Percentiles rank a stretch among this genome's conserved stretches.
These are phyloP conservation scores for Nakazawaea wyomingensis DNA, from an alignment of 805 yeast species.

Conservation along the genomic window DNA sequence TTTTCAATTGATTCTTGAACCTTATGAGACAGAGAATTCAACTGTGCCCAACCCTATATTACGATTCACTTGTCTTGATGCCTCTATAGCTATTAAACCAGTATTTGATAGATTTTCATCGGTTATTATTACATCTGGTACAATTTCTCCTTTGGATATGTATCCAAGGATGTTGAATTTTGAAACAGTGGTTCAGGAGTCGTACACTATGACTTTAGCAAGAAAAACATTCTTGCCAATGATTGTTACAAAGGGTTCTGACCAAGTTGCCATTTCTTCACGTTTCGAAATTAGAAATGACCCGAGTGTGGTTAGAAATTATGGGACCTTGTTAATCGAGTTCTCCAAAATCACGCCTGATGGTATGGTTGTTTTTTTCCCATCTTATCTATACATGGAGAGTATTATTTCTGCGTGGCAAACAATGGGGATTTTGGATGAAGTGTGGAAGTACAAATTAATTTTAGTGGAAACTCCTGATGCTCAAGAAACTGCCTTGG, in stretches of 20 bases:
- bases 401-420: constrained; percentile 99
- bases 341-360: constrained; percentile 95
- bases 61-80: constrained; percentile 92
- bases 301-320: constrained; percentile 95
- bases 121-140: constrained; percentile 94
- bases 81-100: constrained; percentile 96
- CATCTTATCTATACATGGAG: constrained; percentile 96
- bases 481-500: constrained; percentile 96
- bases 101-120: constrained; percentile 90
- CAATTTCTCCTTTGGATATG: constrained; percentile 98
- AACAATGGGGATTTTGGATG: constrained; percentile 95
- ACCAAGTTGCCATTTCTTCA: constrained; percentile 95
- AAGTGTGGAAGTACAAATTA: constrained; percentile 95
- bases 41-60: constrained; percentile 96
- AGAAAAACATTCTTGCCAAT: constrained; percentile 90
- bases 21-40: constrained; percentile 87
- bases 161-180: constrained; percentile 95
- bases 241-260: constrained; percentile 96
- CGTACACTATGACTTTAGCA: constrained; percentile 93
- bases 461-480: constrained; percentile 97
- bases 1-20: constrained; percentile 86
- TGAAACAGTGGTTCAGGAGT: constrained; percentile 88
- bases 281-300: constrained; percentile 96
- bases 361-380: constrained; percentile 97
- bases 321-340: constrained; percentile 88